Percentiles rank a stretch among this genome's conserved stretches.
phyloP scores from a whole-genome alignment of 2,329 filamentous ascomycete genomes.

The Thelonectria olida region DNA sequence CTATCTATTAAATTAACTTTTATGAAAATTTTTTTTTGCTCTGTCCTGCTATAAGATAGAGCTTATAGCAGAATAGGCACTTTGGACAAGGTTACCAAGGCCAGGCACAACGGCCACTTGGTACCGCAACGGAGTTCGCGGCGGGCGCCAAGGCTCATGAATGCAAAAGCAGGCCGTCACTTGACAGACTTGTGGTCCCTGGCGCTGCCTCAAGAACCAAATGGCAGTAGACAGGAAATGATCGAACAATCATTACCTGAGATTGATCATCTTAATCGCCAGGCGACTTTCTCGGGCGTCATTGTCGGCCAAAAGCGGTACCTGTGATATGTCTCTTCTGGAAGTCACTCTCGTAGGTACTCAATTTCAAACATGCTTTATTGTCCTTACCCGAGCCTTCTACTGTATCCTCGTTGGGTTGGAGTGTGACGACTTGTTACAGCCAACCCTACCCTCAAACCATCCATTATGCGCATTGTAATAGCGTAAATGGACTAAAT shows the following conservation, averaged over 20 bases:
- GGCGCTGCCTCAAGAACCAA: neutral
- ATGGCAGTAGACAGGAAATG: neutral
- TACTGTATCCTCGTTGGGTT: no score
- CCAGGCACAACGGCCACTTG: slow-evolving; percentile 25
- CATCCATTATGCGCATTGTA: no score
- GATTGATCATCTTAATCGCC: neutral
- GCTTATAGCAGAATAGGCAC: slow-evolving; percentile 34
- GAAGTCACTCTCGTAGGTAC: no score
- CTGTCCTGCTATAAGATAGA: slow-evolving; percentile 37
- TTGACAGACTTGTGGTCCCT: neutral
- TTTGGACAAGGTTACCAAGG: slow-evolving; percentile 34
- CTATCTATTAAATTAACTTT: no score
- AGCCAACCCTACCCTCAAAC: no score
- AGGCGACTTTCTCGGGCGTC: neutral
- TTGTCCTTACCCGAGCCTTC: no score
- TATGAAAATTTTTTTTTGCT: slow-evolving; percentile 29
- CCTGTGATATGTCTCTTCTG: no score
- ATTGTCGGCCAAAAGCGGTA: neutral
- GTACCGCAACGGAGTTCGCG: slow-evolving; percentile 20
- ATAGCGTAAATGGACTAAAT: no score
- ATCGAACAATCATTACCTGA: neutral
- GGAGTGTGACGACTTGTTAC: no score
- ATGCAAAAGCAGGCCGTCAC: slow-evolving; percentile 25
- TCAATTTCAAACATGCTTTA: no score
- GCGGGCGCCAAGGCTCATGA: slow-evolving; percentile 25